Evolutionary conservation across 1,284 basidiomycete species (phyloP).

Genomic region (Taiwanofungus camphoratus): DNA sequence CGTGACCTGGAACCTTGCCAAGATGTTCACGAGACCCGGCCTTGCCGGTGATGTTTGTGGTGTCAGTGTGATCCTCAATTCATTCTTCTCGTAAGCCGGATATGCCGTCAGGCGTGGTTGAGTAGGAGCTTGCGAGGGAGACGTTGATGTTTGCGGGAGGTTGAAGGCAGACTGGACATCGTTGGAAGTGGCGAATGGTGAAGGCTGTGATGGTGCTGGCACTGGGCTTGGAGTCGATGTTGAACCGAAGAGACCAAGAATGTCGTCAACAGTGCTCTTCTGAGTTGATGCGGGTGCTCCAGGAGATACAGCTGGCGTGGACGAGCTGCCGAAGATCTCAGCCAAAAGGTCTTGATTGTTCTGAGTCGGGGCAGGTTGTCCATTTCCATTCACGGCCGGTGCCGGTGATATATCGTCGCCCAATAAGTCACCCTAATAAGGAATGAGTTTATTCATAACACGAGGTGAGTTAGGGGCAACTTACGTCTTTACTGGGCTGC

Average conservation of each 20-base stretch:
- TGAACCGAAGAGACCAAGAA: conserved; percentile 83
- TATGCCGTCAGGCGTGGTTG: conserved; percentile 64
- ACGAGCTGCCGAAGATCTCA: conserved; percentile 81
- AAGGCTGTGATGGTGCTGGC: conserved; percentile 22
- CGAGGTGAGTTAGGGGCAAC: conserved; percentile 14
- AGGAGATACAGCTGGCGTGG: conserved; percentile 37
- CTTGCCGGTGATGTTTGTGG: conserved; percentile 76
- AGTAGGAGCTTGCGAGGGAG: conserved; percentile 33
- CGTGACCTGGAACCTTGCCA: conserved; percentile 80
- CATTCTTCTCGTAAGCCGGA: conserved; percentile 89
- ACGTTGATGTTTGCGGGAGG: conserved; percentile 32
- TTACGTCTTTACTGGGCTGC: conserved; percentile 66
- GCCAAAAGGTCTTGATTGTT: conserved; percentile 88
- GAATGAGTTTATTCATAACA: conserved; percentile 1
- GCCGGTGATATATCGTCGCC: conserved; percentile 61
- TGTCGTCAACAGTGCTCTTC: conserved; percentile 77
- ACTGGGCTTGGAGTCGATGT: conserved; percentile 30
- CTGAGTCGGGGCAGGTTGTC: conserved; percentile 40
- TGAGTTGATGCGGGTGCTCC: conserved; percentile 40
- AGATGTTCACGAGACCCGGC: conserved; percentile 85
- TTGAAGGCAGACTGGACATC: conserved; percentile 26
- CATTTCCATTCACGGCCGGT: conserved; percentile 32
- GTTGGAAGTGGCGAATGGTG: conserved; percentile 15
- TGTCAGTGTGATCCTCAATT: conserved; percentile 84
- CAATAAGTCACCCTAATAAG: conserved; percentile 61